Percentiles rank a stretch among this genome's conserved stretches.
These are phyloP conservation scores for Colletotrichum sp. DNA, from an alignment of 2,329 filamentous ascomycete species.

Conservation along the genomic window DNA sequence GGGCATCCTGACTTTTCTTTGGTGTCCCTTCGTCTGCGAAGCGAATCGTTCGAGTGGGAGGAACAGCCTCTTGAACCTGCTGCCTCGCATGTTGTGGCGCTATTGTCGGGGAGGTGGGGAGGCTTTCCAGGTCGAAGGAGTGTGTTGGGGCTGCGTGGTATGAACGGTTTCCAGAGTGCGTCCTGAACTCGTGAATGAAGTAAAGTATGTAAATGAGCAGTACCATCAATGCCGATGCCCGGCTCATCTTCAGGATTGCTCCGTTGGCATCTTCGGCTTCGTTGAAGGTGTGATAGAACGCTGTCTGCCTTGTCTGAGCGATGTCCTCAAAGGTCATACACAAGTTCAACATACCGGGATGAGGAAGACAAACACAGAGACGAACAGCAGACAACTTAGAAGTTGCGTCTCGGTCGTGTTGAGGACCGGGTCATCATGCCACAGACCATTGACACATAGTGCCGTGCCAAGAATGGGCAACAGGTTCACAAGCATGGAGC, in stretches of 20 bases:
- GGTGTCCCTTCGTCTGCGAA: constrained; percentile 29
- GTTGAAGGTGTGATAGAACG: constrained; percentile 58
- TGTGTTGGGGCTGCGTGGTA: constrained; percentile 47
- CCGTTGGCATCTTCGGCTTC: constrained; percentile 58
- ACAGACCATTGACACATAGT: constrained; percentile 72
- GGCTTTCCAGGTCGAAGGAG: not conserved
- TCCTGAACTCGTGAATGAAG: constrained; percentile 74
- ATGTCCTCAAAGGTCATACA: not conserved
- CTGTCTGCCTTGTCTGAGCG: constrained; percentile 33
- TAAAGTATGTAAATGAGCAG: constrained; percentile 76
- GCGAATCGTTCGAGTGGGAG: constrained; percentile 29
- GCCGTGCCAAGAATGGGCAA: constrained; percentile 79
- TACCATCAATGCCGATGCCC: constrained; percentile 78
- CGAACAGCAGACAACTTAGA: constrained; percentile 38
- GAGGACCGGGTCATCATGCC: constrained; percentile 65
- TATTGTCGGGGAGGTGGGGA: not conserved
- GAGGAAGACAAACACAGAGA: constrained; percentile 43
- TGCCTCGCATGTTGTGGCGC: not conserved
- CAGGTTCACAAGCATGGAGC: constrained; percentile 79
- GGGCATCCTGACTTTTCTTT: not conserved
- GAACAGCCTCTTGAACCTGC: not conserved
- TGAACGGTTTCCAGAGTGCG: constrained; percentile 61
- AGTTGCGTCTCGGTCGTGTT: constrained; percentile 38
- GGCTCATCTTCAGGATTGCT: constrained; percentile 74
- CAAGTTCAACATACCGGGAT: constrained; percentile 34